Evolutionary conservation across 2,329 filamentous ascomycete species (phyloP).

Genomic region (Colletotrichum magnum): DNA sequence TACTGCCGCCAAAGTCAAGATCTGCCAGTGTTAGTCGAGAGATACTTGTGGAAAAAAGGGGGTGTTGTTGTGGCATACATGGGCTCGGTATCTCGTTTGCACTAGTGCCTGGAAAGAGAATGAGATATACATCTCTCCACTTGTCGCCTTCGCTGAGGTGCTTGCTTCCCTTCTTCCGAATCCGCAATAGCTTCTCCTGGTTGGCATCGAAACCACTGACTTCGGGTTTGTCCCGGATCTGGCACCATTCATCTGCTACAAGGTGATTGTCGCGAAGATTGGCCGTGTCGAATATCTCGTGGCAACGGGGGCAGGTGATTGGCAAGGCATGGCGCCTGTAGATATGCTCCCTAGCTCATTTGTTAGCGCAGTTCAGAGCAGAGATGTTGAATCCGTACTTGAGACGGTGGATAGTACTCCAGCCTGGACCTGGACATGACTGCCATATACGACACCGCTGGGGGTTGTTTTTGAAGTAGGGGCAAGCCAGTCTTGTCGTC

Average conservation of each 20-base stretch:
- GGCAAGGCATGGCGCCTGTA: slow-evolving; percentile 9
- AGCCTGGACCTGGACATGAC: slow-evolving; percentile 9
- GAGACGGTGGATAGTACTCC: not conserved
- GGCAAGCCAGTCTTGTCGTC: slow-evolving; percentile 1
- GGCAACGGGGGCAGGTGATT: slow-evolving; percentile 4
- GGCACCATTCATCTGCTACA: not conserved
- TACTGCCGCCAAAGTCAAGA: not conserved
- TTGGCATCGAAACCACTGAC: not conserved
- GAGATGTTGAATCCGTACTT: not conserved
- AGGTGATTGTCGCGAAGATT: not conserved
- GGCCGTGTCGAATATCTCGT: not conserved
- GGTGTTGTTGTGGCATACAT: not conserved
- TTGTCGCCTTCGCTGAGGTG: slow-evolving; percentile 7
- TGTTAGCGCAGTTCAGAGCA: not conserved
- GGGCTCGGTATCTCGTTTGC: not conserved
- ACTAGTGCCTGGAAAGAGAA: not conserved
- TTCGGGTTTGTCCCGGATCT: not conserved
- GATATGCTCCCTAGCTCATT: not conserved
- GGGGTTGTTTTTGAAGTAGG: slow-evolving; percentile 4
- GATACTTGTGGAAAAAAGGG: not conserved
- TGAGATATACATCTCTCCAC: slow-evolving; percentile 10
- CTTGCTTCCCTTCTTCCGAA: not conserved
- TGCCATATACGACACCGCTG: not conserved
- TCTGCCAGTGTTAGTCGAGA: not conserved
- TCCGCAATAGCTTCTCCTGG: not conserved